Evolutionary conservation across 148 eudicot genomes (phyloP).

Genomic region (Suaeda aralocaspica): DNA sequence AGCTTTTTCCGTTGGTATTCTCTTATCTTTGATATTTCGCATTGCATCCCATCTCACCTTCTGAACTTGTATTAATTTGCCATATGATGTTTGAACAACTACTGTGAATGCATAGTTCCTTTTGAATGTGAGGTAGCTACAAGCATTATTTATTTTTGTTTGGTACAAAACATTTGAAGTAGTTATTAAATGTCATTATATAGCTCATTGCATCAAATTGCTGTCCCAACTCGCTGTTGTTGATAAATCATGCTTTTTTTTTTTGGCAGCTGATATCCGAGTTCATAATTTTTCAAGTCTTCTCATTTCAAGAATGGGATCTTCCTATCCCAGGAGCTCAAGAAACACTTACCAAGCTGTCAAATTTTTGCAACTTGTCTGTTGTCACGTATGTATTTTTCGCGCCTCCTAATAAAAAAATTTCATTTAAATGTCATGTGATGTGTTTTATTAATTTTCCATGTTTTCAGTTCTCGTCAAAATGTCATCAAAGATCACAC

Average conservation of each 20-base stretch:
- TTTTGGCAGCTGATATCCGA: constrained; percentile 71
- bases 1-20: no score
- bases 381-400: constrained; percentile 68
- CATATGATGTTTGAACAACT: no score
- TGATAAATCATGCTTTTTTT: not conserved
- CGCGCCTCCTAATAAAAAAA: not conserved
- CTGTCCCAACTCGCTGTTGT: no score
- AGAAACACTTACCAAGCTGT: constrained; percentile 56
- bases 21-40: no score
- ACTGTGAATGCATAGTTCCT: no score
- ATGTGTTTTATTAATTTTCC: constrained; percentile 16
- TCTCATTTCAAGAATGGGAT: constrained; percentile 72
- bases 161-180: not conserved
- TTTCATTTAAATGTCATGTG: not conserved
- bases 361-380: constrained; percentile 56
- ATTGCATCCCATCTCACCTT: no score
- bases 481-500: constrained; percentile 81
- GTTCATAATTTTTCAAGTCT: constrained; percentile 86
- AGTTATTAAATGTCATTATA: not conserved
- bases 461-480: constrained; percentile 61
- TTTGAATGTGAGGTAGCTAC: no score
- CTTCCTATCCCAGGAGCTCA: constrained; percentile 76
- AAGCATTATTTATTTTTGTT: no score
- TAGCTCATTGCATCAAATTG: not conserved
- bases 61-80: no score